phyloP scores from a whole-genome alignment of 805 yeast species.

The Metschnikowia chrysomelidarum region DNA sequence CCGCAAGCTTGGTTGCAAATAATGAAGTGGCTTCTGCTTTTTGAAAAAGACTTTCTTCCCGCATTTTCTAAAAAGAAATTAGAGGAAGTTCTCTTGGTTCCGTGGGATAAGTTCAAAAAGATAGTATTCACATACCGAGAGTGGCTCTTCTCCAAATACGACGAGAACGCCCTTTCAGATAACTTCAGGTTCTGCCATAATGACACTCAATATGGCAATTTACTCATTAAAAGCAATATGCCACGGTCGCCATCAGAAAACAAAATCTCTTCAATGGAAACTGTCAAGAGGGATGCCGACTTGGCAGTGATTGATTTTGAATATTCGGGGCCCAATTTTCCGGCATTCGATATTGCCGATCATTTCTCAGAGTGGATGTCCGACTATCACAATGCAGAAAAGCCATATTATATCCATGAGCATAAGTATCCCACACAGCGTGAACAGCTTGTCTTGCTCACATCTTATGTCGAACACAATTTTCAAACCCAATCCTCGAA shows the following conservation, averaged over 20 bases:
- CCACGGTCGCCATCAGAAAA: constrained; percentile 42
- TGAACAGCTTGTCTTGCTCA: constrained; percentile 68
- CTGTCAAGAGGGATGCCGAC: constrained; percentile 41
- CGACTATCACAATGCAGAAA: constrained; percentile 68
- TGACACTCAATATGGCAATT: constrained; percentile 95
- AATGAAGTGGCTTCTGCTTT: constrained; percentile 62
- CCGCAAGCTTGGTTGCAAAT: constrained; percentile 71
- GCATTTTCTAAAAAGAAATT: constrained; percentile 28
- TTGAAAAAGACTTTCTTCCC: constrained; percentile 42
- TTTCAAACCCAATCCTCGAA: constrained; percentile 37
- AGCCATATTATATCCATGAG: constrained; percentile 50
- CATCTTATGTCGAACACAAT: constrained; percentile 72
- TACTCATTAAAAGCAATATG: constrained; percentile 59
- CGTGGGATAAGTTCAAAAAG: constrained; percentile 50
- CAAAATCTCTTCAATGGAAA: constrained; percentile 11
- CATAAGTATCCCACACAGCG: constrained; percentile 63
- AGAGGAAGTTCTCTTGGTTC: constrained; percentile 41
- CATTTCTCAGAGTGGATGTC: constrained; percentile 98
- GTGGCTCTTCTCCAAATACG: constrained; percentile 60
- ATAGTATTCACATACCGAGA: constrained; percentile 51
- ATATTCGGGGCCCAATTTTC: constrained; percentile 86
- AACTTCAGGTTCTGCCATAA: constrained; percentile 85
- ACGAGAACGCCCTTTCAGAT: constrained; percentile 39
- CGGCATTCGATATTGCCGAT: constrained; percentile 88
- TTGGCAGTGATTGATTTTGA: constrained; percentile 95